Percentiles rank a stretch among this genome's conserved stretches.
Evolutionary conservation across 495 filamentous ascomycete species (phyloP).

Genomic region (Chaetomium fimeti): DNA sequence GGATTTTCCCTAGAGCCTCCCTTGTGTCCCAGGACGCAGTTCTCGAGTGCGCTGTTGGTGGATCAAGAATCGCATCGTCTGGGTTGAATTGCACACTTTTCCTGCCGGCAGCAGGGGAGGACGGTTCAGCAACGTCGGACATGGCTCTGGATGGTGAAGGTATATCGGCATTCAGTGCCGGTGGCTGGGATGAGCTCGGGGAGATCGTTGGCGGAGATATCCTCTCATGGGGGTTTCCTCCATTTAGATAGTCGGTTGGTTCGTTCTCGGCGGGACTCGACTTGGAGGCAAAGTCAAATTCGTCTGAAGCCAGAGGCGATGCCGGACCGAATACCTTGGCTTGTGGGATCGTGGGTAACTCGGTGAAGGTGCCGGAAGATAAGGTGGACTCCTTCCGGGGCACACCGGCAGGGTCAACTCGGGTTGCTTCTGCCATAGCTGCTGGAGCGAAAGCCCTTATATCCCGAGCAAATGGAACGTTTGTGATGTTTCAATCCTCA

Average conservation of each 20-base stretch:
- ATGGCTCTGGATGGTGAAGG: conserved; percentile 8
- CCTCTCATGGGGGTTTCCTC: conserved; percentile 39
- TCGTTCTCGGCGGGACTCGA: conserved; percentile 28
- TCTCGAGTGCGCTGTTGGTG: conserved; percentile 48
- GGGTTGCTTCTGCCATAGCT: conserved; percentile 31
- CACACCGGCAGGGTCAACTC: conserved; percentile 18
- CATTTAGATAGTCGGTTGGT: conserved; percentile 47
- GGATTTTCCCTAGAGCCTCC: conserved; percentile 55
- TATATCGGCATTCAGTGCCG: conserved; percentile 19
- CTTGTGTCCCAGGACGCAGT: conserved; percentile 58
- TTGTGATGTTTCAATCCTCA: conserved; percentile 22
- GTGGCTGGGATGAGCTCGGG: background rate
- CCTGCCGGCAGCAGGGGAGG: conserved; percentile 20
- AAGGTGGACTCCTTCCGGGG: conserved; percentile 26
- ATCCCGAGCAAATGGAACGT: background rate
- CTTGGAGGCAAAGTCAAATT: conserved; percentile 36
- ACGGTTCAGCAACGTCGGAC: conserved; percentile 23
- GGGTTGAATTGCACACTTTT: conserved; percentile 65
- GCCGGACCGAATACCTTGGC: conserved; percentile 23
- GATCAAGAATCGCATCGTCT: conserved; percentile 45
- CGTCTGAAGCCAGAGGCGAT: conserved; percentile 32
- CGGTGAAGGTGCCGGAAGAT: conserved; percentile 31
- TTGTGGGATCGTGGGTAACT: conserved; percentile 36
- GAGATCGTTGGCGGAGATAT: conserved; percentile 25
- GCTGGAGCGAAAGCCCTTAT: conserved; percentile 23